Base-by-base conservation (phyloP, 805 yeast genomes). In the Ogataea salicorniae region DNA sequence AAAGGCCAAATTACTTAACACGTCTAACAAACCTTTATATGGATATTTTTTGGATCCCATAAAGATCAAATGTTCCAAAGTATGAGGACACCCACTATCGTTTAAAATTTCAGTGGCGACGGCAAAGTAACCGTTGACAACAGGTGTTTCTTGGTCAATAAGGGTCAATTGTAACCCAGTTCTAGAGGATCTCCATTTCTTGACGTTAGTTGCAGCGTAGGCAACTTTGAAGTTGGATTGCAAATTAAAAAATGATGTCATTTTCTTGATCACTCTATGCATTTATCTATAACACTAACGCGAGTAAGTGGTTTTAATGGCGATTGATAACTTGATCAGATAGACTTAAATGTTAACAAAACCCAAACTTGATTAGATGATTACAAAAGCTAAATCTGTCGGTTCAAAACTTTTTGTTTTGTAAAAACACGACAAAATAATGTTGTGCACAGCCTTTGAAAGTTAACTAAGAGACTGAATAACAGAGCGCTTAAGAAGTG, bases 21-120 rank as follows among this genome's bases (percentile, higher is more conserved):
- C 83, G 61, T 94, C 99, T 42, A 94, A 71, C 42, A 91, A 71
- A 8, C 99, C 98, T 66, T 92, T 92, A 66, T 84, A 92, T 0
- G 98, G 98, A 58, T 81, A 87, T 48, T 83, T 81, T 53, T 83
- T 73, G 2, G 96, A 87, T 1, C 99, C 99, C 96, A 90, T 87
- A 65, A 94, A 94, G 35, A 92, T 76, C 64, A 94, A 72, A 68
- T 94, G 99, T 68, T 94, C 99, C 45, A 94, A 68, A 1, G 99
- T 94, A 60, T 94, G 99, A 1, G 99, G 99, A 53, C 87, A 80
- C 7, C 99, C 99, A 22, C 90, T 79, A 63, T 91, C 94, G 60
- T 89, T 82, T 20, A 75, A 71, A 44, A 88, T 87, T 64, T 94
- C 98, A 1, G 98, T 90, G 16, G 96, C 97, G 4, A 94, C 96